Evolutionary conservation across 2,329 filamentous ascomycete species (phyloP).

Genomic region (Ophiostoma himal-ulmi): DNA sequence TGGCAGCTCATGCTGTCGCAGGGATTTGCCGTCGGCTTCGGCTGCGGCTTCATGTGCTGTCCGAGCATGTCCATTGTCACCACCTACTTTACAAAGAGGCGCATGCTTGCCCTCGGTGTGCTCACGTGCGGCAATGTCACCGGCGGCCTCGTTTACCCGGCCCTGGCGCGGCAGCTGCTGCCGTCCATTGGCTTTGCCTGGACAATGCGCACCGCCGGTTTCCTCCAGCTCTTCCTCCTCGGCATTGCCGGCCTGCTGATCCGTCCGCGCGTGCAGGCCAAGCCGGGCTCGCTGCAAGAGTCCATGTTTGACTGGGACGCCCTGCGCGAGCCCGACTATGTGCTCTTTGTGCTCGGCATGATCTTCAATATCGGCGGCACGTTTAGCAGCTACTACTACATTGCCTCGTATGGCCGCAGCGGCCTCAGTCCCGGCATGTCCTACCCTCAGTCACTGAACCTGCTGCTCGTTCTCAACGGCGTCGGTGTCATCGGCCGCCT

Average conservation of each 20-base stretch:
- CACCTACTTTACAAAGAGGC: slow-evolving; percentile 36
- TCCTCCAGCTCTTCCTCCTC: slow-evolving; percentile 35
- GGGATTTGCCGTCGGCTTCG: slow-evolving; percentile 35
- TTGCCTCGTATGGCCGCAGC: slow-evolving; percentile 35
- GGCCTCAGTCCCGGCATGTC: slow-evolving; percentile 18
- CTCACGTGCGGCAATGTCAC: slow-evolving; percentile 34
- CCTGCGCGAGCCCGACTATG: slow-evolving; percentile 37
- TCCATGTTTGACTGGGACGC: slow-evolving; percentile 37
- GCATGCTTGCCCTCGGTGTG: slow-evolving; percentile 34
- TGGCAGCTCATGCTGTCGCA: slow-evolving; percentile 33
- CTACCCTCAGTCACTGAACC: slow-evolving; percentile 40
- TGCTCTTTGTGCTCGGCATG: slow-evolving; percentile 38
- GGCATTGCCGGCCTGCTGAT: slow-evolving; percentile 32
- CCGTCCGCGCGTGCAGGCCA: slow-evolving; percentile 34
- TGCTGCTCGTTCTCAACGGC: slow-evolving; percentile 50
- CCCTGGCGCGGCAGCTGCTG: slow-evolving; percentile 36
- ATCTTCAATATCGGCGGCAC: slow-evolving; percentile 36
- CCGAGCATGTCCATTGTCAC: slow-evolving; percentile 35
- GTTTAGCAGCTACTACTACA: slow-evolving; percentile 44
- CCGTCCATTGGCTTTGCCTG: slow-evolving; percentile 35
- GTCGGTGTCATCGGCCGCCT: slow-evolving; percentile 46
- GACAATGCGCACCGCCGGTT: slow-evolving; percentile 38
- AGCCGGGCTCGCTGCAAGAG: slow-evolving; percentile 29
- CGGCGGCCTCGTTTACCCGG: slow-evolving; percentile 38
- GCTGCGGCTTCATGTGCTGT: slow-evolving; percentile 35